Evolutionary conservation across 495 filamentous ascomycete genomes (phyloP).

Genomic region (Penicillium dipodomyicola): DNA sequence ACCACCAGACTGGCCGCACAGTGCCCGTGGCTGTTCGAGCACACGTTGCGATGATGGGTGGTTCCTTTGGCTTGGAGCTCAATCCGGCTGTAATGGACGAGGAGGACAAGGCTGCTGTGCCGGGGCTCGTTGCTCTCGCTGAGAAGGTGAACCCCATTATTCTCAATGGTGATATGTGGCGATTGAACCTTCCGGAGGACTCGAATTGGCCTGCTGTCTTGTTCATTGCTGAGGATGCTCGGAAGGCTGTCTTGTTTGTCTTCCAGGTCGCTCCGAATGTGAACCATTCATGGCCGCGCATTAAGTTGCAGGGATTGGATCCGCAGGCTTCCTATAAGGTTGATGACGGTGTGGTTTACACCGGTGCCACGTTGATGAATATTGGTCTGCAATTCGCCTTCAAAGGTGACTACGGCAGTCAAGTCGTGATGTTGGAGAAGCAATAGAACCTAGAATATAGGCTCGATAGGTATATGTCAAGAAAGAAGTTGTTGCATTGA

Average conservation of each 20-base stretch:
- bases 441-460: neutral
- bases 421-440: conserved; percentile 41
- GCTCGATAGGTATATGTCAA: neutral
- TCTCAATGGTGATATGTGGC: conserved; percentile 50
- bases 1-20: conserved; percentile 48
- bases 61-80: conserved; percentile 55
- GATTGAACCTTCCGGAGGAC: conserved; percentile 50
- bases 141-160: conserved; percentile 52
- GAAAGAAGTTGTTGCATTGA: no score
- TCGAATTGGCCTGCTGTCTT: conserved; percentile 55
- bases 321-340: conserved; percentile 37
- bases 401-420: conserved; percentile 36
- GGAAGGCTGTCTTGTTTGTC: conserved; percentile 44
- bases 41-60: conserved; percentile 58
- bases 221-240: conserved; percentile 45
- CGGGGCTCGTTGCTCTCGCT: conserved; percentile 43
- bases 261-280: conserved; percentile 44
- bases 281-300: conserved; percentile 40
- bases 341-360: conserved; percentile 35
- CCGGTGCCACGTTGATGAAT: conserved; percentile 50
- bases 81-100: conserved; percentile 42
- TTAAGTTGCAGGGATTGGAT: conserved; percentile 47
- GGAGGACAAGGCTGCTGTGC: conserved; percentile 46
- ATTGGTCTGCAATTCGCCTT: conserved; percentile 39
- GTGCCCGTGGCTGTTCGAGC: conserved; percentile 49